Conservation (phyloP, 148 eudicot genomes). For the Chenopodium album region DNA sequence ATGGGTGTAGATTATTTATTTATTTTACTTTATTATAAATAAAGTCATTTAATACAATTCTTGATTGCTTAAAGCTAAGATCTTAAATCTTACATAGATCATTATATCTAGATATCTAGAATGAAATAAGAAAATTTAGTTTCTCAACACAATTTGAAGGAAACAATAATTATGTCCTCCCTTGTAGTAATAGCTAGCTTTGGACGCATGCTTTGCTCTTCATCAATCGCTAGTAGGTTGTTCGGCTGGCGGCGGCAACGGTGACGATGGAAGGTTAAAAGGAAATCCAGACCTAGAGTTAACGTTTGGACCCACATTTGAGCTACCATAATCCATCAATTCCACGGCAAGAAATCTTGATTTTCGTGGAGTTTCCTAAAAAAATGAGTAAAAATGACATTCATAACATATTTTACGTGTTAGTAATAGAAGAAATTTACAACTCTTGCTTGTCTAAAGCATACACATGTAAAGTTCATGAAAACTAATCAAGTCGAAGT, state of each 20-base stretch:
- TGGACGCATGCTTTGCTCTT: neutral
- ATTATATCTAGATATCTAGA: neutral
- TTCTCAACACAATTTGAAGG: neutral
- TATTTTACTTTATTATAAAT: too few species aligned
- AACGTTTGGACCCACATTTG: conserved; percentile 22
- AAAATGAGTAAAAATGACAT: neutral
- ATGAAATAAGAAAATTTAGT: neutral
- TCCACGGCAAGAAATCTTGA: conserved; percentile 8
- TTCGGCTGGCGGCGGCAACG: neutral
- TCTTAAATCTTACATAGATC: neutral
- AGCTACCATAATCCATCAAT: conserved; percentile 24
- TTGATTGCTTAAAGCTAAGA: neutral
- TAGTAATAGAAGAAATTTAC: too few species aligned
- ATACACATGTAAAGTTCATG: too few species aligned
- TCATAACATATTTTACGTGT: too few species aligned
- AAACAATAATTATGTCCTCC: neutral
- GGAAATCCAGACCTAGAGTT: conserved; percentile 25
- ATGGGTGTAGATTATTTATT: too few species aligned
- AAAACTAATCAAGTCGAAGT: too few species aligned
- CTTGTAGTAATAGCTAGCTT: neutral
- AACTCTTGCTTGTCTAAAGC: too few species aligned
- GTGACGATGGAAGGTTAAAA: conserved; percentile 11
- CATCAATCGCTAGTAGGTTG: conserved; percentile 5
- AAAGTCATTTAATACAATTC: neutral
- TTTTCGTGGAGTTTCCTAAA: conserved; percentile 14